These are phyloP conservation scores for Chaetomiaceae sp. DNA, from an alignment of 2,329 filamentous ascomycete genomes.

Conservation along the genomic window DNA sequence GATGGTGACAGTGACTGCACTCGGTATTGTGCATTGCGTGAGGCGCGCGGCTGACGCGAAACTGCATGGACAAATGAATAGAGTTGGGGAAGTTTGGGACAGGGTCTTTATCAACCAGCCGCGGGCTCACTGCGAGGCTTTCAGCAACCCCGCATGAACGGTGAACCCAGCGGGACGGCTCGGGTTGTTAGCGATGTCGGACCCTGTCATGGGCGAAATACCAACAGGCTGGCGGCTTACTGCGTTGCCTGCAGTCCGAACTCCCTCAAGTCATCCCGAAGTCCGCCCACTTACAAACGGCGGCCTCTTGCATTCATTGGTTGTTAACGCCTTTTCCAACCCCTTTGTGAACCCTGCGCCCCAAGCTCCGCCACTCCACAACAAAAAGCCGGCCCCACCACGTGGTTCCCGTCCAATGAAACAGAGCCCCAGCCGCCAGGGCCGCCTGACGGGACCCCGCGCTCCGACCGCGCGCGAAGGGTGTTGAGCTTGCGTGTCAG, in stretches of 20 bases:
- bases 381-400: not conserved
- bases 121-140: conserved; percentile 10
- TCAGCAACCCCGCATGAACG: not conserved
- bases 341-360: not conserved
- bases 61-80: not conserved
- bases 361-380: conserved; percentile 10
- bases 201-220: no score
- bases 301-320: conserved; percentile 5
- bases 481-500: conserved; percentile 3
- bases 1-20: no score
- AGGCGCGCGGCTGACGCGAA: not conserved
- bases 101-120: conserved; percentile 5
- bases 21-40: not conserved
- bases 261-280: no score
- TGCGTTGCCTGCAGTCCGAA: no score
- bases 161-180: not conserved
- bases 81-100: not conserved
- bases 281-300: no score
- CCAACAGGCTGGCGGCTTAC: no score
- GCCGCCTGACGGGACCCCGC: conserved; percentile 7
- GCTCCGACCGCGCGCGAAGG: not conserved
- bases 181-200: not conserved
- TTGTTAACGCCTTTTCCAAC: not conserved
- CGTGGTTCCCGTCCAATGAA: conserved; percentile 7
- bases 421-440: not conserved